A percentile compares a stretch with the other conserved stretches of the same genome.
These are phyloP conservation scores for Guillardia theta DNA, from an alignment of 78 protist genomes.

Conservation along the genomic window DNA sequence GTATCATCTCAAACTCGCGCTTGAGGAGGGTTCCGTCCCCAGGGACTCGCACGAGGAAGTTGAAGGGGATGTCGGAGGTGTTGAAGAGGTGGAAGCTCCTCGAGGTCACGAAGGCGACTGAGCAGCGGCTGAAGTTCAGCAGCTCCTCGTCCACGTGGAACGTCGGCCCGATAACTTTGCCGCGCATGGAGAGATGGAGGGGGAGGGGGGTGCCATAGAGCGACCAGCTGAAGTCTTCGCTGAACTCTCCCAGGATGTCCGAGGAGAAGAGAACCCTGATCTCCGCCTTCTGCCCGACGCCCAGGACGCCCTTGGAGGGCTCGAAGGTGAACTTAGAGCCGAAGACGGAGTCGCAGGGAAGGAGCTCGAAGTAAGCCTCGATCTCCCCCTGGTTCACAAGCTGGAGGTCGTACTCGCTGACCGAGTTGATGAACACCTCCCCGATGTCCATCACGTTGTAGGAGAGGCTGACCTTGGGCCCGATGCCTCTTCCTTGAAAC, in stretches of 20 bases:
- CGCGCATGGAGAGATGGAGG: background rate
- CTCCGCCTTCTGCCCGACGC: constrained; percentile 35
- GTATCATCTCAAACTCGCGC: constrained; percentile 58
- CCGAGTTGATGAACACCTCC: constrained; percentile 59
- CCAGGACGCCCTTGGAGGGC: constrained; percentile 45
- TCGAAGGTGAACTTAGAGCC: constrained; percentile 11
- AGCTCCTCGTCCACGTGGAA: constrained; percentile 56
- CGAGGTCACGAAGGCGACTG: constrained; percentile 45
- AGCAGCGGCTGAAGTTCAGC: constrained; percentile 55
- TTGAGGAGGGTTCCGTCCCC: background rate
- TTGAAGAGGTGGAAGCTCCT: constrained; percentile 40
- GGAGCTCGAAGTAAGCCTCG: constrained; percentile 26
- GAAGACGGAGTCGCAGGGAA: background rate
- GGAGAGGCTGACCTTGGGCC: constrained; percentile 49
- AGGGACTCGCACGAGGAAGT: constrained; percentile 54
- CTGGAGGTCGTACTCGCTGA: constrained; percentile 50
- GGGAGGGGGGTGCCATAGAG: constrained; percentile 37
- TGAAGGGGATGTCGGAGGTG: constrained; percentile 72
- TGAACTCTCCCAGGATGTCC: constrained; percentile 40
- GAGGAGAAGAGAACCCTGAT: constrained; percentile 24
- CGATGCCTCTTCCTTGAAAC: constrained; percentile 60
- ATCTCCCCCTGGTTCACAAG: constrained; percentile 60
- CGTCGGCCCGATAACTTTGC: constrained; percentile 69
- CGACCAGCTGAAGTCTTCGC: constrained; percentile 36
- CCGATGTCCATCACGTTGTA: constrained; percentile 67